These are phyloP conservation scores for Boletus fagicola DNA, from an alignment of 768 basidiomycete genomes.

Conservation along the genomic window DNA sequence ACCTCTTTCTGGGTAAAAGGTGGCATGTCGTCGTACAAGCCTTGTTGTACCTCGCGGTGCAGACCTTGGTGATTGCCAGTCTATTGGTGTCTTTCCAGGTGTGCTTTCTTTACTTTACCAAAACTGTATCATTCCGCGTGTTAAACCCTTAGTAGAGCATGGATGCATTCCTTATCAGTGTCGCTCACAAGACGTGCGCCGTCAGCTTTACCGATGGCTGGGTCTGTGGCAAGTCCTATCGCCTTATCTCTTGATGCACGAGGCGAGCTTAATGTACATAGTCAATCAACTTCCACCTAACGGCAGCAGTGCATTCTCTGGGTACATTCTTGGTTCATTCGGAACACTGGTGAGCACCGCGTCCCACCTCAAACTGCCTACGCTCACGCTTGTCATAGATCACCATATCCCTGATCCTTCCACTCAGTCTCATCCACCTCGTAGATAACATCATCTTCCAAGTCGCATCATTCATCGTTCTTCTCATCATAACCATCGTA, in stretches of 20 bases:
- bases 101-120: neutral
- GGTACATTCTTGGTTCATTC: slow-evolving; percentile 23
- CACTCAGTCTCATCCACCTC: slow-evolving; percentile 24
- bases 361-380: neutral
- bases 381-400: slow-evolving; percentile 15
- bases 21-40: slow-evolving; percentile 24
- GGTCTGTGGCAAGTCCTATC: slow-evolving; percentile 22
- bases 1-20: slow-evolving; percentile 26
- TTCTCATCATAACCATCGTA: slow-evolving; percentile 18
- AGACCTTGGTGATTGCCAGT: slow-evolving; percentile 24
- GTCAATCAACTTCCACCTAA: slow-evolving; percentile 12
- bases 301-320: slow-evolving; percentile 18
- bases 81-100: slow-evolving; percentile 28
- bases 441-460: slow-evolving; percentile 28
- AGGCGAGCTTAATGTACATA: slow-evolving; percentile 1
- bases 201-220: slow-evolving; percentile 24
- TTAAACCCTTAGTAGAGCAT: slow-evolving; percentile 14
- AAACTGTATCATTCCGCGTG: neutral
- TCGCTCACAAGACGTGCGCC: slow-evolving; percentile 28
- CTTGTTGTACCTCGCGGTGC: slow-evolving; percentile 22
- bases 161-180: slow-evolving; percentile 23
- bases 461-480: slow-evolving; percentile 21
- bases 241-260: neutral
- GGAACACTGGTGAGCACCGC: slow-evolving; percentile 18
- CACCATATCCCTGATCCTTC: slow-evolving; percentile 19